A percentile compares a stretch with the other conserved stretches of the same genome.
Evolutionary conservation across 768 basidiomycete genomes (phyloP).

Genomic region (Hypholoma fasciculare): DNA sequence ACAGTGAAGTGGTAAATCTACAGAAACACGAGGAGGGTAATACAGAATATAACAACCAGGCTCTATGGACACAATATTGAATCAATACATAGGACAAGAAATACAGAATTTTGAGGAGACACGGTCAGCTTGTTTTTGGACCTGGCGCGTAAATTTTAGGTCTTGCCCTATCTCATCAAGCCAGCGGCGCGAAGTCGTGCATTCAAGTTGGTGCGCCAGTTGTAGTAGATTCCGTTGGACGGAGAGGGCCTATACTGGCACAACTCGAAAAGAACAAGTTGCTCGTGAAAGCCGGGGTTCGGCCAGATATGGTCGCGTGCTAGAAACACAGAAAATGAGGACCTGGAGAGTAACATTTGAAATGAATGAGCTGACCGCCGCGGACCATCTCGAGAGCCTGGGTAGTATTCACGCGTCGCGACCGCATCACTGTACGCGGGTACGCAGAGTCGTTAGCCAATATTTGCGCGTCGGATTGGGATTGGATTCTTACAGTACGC

Average conservation of each 20-base stretch:
- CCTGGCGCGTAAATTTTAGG: neutral
- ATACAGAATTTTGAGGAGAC: neutral
- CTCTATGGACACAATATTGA: neutral
- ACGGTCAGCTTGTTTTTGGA: neutral
- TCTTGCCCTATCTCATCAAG: constrained; percentile 24
- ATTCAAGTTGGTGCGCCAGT: constrained; percentile 61
- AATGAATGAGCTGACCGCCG: constrained; percentile 40
- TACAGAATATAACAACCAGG: neutral
- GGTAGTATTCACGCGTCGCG: constrained; percentile 53
- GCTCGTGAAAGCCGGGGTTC: constrained; percentile 78
- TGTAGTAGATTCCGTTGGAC: constrained; percentile 62
- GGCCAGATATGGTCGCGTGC: constrained; percentile 80
- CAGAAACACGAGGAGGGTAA: neutral
- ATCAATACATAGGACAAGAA: no score
- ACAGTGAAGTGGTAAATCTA: neutral
- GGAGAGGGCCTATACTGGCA: constrained; percentile 67
- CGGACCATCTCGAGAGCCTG: constrained; percentile 63
- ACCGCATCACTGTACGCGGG: constrained; percentile 59
- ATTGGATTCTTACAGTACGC: constrained; percentile 62
- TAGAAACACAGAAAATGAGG: constrained; percentile 23
- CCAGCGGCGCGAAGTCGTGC: constrained; percentile 45
- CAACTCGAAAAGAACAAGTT: constrained; percentile 73
- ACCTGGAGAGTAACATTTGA: neutral
- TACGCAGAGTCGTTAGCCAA: constrained; percentile 5
- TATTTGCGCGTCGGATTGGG: constrained; percentile 2